phyloP scores from a whole-genome alignment of 768 basidiomycete species.

The Agaricus subrufescens region DNA sequence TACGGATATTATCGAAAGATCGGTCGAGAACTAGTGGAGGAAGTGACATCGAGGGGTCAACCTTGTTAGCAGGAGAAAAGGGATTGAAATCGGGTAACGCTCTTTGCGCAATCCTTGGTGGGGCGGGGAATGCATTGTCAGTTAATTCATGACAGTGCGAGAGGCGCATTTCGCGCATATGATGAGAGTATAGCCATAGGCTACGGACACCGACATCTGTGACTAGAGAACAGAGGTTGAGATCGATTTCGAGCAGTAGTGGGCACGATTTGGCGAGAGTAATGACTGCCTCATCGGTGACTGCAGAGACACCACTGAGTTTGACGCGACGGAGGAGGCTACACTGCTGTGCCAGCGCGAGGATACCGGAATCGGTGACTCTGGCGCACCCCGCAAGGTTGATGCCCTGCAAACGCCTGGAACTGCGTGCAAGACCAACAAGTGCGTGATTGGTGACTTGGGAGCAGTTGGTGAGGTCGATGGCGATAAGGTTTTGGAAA shows the following conservation, averaged over 20 bases:
- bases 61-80: slow-evolving; percentile 37
- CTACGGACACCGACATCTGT: slow-evolving; percentile 77
- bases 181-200: slow-evolving; percentile 72
- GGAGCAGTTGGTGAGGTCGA: slow-evolving; percentile 75
- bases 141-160: slow-evolving; percentile 76
- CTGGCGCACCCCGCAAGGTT: slow-evolving; percentile 82
- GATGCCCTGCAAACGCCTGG: slow-evolving; percentile 82
- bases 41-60: slow-evolving; percentile 28
- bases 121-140: slow-evolving; percentile 81
- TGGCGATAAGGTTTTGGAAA: slow-evolving; percentile 76
- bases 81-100: slow-evolving; percentile 31
- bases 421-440: slow-evolving; percentile 61
- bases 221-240: slow-evolving; percentile 76
- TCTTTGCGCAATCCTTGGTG: slow-evolving; percentile 38
- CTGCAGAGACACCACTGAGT: slow-evolving; percentile 65
- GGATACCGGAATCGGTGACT: slow-evolving; percentile 74
- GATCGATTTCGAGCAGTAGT: slow-evolving; percentile 89
- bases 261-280: slow-evolving; percentile 76
- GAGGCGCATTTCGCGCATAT: slow-evolving; percentile 90
- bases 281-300: slow-evolving; percentile 76
- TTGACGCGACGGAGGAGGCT: slow-evolving; percentile 86
- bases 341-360: slow-evolving; percentile 71
- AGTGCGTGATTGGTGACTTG: slow-evolving; percentile 71
- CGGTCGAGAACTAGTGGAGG: slow-evolving; percentile 64
- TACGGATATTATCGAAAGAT: slow-evolving; percentile 80